These are phyloP conservation scores for Coemansia reversa DNA, from an alignment of 192 early-diverging fungal genomes.

Conservation along the genomic window DNA sequence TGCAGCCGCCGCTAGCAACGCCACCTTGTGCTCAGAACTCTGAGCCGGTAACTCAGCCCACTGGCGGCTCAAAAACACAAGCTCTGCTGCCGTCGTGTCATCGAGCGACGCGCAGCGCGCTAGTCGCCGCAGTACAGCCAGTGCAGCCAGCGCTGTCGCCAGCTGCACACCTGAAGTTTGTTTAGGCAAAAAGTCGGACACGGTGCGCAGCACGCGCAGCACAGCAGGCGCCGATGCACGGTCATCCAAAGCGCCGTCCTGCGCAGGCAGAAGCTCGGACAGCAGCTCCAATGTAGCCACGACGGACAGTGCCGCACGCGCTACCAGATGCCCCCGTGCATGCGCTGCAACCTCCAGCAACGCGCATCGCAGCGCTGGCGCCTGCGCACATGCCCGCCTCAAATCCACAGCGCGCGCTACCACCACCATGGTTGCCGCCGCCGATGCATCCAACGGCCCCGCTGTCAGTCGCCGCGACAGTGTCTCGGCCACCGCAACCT, in stretches of 20 bases:
- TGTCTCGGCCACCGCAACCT: constrained; percentile 20
- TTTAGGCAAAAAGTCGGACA: neutral
- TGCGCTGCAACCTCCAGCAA: constrained; percentile 22
- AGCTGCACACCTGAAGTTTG: neutral
- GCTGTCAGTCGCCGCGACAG: constrained; percentile 22
- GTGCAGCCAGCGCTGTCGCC: constrained; percentile 15
- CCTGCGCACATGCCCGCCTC: constrained; percentile 21
- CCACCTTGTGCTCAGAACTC: neutral
- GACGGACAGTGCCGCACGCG: neutral
- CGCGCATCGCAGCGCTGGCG: constrained; percentile 37
- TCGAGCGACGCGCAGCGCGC: constrained; percentile 15
- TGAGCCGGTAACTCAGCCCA: constrained; percentile 11
- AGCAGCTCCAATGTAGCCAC: constrained; percentile 35
- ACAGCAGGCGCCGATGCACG: constrained; percentile 13
- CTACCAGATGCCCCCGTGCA: neutral
- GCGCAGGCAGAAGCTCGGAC: constrained; percentile 33
- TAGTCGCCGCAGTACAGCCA: constrained; percentile 20
- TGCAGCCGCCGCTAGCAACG: neutral
- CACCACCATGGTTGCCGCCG: neutral
- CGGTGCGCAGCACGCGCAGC: constrained; percentile 5
- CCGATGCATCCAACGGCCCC: neutral
- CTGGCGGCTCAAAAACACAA: constrained; percentile 23
- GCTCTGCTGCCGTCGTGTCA: constrained; percentile 13
- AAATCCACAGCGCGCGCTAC: constrained; percentile 26
- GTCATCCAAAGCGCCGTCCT: constrained; percentile 17